A percentile compares a stretch with the other conserved stretches of the same genome.
These are phyloP conservation scores for Arthrobotrys iridis DNA, from an alignment of 2,329 filamentous ascomycete genomes.

Conservation along the genomic window DNA sequence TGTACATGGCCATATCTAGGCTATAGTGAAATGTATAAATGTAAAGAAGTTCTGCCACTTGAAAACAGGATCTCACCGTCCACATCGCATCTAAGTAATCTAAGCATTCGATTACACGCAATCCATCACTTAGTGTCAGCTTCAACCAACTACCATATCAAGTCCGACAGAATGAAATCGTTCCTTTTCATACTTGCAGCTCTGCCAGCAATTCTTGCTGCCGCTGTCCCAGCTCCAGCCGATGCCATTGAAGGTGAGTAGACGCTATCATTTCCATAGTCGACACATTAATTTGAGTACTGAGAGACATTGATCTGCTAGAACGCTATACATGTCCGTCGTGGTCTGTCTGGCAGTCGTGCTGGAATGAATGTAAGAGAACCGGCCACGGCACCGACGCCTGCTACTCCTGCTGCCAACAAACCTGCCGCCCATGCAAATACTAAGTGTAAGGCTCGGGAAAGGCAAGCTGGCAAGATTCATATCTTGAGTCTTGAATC, in stretches of 20 bases:
- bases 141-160: neutral
- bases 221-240: constrained; percentile 12
- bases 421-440: constrained; percentile 38
- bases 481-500: too few species aligned
- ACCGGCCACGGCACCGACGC: constrained; percentile 12
- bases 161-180: constrained; percentile 30
- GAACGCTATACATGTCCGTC: constrained; percentile 21
- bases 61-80: neutral
- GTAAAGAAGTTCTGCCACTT: neutral
- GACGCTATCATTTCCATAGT: neutral
- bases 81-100: neutral
- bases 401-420: constrained; percentile 32
- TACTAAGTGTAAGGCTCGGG: neutral
- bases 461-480: too few species aligned
- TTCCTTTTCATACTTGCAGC: constrained; percentile 25
- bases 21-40: constrained; percentile 11
- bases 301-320: neutral
- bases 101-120: neutral
- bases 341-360: constrained; percentile 22
- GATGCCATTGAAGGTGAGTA: constrained; percentile 20
- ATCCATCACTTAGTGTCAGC: neutral
- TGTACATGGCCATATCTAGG: neutral
- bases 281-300: neutral
- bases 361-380: constrained; percentile 34
- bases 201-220: constrained; percentile 28